Conservation (phyloP, 140 eudicot species). For the Flaveria floridana region DNA sequence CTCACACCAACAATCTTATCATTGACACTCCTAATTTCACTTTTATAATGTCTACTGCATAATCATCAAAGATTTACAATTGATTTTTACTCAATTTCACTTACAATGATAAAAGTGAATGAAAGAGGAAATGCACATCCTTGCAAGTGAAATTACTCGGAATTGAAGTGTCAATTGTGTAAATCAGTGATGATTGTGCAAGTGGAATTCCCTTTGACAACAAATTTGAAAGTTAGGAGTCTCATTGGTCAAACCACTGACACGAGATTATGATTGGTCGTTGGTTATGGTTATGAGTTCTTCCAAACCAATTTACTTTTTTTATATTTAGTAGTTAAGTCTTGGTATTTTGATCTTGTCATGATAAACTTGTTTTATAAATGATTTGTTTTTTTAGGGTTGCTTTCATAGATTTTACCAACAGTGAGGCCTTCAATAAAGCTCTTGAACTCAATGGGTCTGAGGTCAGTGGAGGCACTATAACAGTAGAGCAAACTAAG, state of each 20-base stretch:
- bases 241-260: too few relatives aligned
- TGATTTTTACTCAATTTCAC: too few relatives aligned
- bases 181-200: too few relatives aligned
- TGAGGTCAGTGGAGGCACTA: constrained; percentile 44
- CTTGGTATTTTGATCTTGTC: neutral
- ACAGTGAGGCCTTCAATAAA: constrained; percentile 44
- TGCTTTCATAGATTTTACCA: constrained; percentile 68
- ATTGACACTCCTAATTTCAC: neutral
- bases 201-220: too few relatives aligned
- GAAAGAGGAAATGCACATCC: too few relatives aligned
- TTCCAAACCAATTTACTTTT: neutral
- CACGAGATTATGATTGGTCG: too few relatives aligned
- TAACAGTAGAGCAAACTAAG: constrained; percentile 65
- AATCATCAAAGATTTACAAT: too few relatives aligned
- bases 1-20: neutral
- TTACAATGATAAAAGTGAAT: too few relatives aligned
- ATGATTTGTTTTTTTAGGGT: constrained; percentile 42
- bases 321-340: neutral
- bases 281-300: neutral
- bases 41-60: too few relatives aligned
- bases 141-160: too few relatives aligned
- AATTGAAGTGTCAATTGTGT: too few relatives aligned
- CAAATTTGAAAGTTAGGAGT: too few relatives aligned
- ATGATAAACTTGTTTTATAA: neutral
- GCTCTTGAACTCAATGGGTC: constrained; percentile 66